Base-by-base conservation (phyloP, 495 filamentous ascomycete species). In the Thozetella sp. region DNA sequence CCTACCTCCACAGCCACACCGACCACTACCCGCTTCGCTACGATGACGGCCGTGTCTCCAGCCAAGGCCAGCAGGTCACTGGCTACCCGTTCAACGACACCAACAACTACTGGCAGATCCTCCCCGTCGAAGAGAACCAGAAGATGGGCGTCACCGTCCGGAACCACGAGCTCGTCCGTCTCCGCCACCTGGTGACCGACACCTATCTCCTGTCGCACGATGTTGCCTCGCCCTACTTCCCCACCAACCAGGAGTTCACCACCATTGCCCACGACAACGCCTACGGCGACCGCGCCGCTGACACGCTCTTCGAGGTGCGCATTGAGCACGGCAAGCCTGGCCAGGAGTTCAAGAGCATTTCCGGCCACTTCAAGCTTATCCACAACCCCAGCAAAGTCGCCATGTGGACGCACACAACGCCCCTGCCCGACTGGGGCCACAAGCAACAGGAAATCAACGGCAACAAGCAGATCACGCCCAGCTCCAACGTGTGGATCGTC, bases 391-490 rank as follows among this genome's bases (percentile, higher is more conserved):
- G 92, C 58, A 93, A 93, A 62, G 95, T 99, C 26, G 94, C 96
- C 57, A 95, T 99, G 93, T 99, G 95, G 95, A 99, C 95, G 1
- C 94, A 97, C 72, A 88, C 90, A 6, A 93, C 86, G 27, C 91
- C 95, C 20, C 88, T 99, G 17, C 95, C 95, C 1, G 95, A 99
- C 17, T 99, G 95, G 95, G 95, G 83, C 26, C 93, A 88, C 76
- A 96, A 96, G 73, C 95, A 99, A 68, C 93, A 96, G 62, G 95
- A 99, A 72, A 97, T 99, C 80, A 99, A 99, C 71, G 95, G 95
- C 54, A 99, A 99, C 85, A 99, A 99, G 86, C 96, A 97, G 73
- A 76, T 96, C 53, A 80, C 86, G 48, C 92, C 96, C 66, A 83
- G 86, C 68, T 97, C 92, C 72, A 99, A 99, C 70, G 80, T 97